Base-by-base conservation (phyloP, 2,329 filamentous ascomycete genomes). In the Calonectria leucothoes region DNA sequence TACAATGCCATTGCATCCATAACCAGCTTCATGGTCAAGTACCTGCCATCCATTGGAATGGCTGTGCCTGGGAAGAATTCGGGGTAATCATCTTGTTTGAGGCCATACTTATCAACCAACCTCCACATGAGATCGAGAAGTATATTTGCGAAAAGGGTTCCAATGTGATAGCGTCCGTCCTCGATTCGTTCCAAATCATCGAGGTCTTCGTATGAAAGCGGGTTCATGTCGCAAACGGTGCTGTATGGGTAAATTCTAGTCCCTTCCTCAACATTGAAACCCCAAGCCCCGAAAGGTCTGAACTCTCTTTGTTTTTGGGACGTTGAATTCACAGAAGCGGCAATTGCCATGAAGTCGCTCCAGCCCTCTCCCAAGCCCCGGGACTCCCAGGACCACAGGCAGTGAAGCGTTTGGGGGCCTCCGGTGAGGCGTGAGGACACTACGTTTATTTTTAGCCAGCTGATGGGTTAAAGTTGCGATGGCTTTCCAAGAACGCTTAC, bases 181-280 rank as follows among this genome's bases (percentile, higher is more conserved):
- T n/a, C n/a, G n/a, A n/a, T n/a, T n/a, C n/a, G n/a, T n/a, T 8
- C 52, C 3, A 57, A 6, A 2, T 6, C 20, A n/a, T 59, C n/a
- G 7, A 59, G 31, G 4, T 25, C 10, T 2, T 8, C 31, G 31
- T 37, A 37, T 7, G n/a, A 4, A 4, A 59, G 3, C 11, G n/a
- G n/a, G n/a, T 59, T 59, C 25, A 12, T 17, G 0, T 1, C 4
- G 27, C 31, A 25, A 12, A 7, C 10, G 12, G 33, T 59, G 31
- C 52, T 37, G 8, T 59, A 59, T 6, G 31, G 31, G 15, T 25
- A 37, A 2, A 1, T 31, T 25, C 52, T 31, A 6, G 15, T 3
- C 10, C 52, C 52, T 1, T 4, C 15, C 0, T 23, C n/a, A 3
- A 25, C 4, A 7, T 25, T 6, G 2, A 1, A 3, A 6, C 25